These are phyloP conservation scores for Polygonum maritimum DNA, from an alignment of 148 eudicot species.

Conservation along the genomic window DNA sequence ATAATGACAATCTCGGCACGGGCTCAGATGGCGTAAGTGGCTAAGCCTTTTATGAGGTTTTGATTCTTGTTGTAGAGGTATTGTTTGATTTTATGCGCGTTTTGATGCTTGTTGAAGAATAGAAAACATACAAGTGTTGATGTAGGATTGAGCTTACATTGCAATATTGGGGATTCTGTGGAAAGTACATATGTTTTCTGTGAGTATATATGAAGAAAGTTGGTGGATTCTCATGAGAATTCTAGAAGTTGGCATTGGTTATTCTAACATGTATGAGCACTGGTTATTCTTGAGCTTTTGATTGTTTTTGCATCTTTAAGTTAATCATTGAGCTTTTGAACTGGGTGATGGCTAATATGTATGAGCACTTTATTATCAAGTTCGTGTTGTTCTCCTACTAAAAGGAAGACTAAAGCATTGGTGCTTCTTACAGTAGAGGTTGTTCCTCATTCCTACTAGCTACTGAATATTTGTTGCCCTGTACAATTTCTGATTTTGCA, in stretches of 20 bases:
- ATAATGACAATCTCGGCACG: not conserved
- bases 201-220: not conserved
- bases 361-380: not conserved
- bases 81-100: no score
- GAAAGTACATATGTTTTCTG: not conserved
- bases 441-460: not conserved
- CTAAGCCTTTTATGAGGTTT: not conserved
- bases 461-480: not conserved
- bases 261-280: no score
- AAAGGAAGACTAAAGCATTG: not conserved
- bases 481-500: constrained; percentile 20
- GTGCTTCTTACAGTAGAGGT: not conserved
- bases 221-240: not conserved
- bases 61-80: no score
- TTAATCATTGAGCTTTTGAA: not conserved
- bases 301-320: not conserved
- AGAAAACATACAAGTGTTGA: not conserved
- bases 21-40: not conserved
- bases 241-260: not conserved
- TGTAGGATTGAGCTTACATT: not conserved
- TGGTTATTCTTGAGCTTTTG: no score
- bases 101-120: not conserved
- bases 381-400: not conserved
- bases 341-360: not conserved
- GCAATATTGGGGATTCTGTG: not conserved